These are phyloP conservation scores for Rosa persica DNA, from an alignment of 306 rosid genomes.

Conservation along the genomic window DNA sequence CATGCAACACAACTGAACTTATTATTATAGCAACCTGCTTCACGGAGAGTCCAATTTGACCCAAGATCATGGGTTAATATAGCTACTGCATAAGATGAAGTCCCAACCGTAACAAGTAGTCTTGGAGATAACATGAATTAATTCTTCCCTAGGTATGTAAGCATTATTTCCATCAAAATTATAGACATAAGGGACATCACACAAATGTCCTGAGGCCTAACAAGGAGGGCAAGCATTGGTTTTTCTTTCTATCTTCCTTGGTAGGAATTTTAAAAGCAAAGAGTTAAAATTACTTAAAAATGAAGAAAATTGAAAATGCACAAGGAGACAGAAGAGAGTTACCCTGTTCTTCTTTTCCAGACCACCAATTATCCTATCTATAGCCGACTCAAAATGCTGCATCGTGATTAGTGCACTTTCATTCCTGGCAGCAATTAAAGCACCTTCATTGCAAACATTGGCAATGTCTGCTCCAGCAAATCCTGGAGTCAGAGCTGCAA, in stretches of 20 bases:
- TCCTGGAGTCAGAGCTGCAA: conserved; percentile 98
- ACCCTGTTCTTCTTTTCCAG: conserved; percentile 98
- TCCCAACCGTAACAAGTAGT: not conserved
- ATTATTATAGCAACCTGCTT: not conserved
- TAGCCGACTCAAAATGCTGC: conserved; percentile 85
- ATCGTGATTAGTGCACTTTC: conserved; percentile 61
- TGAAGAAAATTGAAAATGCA: not conserved
- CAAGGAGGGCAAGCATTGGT: not conserved
- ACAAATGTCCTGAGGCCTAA: not conserved
- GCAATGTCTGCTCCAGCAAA: conserved; percentile 99
- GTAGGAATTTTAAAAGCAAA: not conserved
- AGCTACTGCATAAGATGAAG: not conserved
- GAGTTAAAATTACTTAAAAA: not conserved
- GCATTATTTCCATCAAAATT: not conserved
- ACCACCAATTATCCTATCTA: conserved; percentile 95
- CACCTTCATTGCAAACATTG: conserved; percentile 96
- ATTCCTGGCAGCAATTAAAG: conserved; percentile 86
- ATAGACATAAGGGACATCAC: not conserved
- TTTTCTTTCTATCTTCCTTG: not conserved
- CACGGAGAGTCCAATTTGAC: not conserved
- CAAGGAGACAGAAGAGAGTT: conserved; percentile 2
- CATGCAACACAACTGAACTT: not conserved
- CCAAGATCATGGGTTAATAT: not conserved
- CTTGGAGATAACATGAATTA: not conserved
- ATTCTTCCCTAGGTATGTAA: not conserved